Conservation (phyloP, 2,329 filamentous ascomycete genomes). For the Epicoccum nigrum region DNA sequence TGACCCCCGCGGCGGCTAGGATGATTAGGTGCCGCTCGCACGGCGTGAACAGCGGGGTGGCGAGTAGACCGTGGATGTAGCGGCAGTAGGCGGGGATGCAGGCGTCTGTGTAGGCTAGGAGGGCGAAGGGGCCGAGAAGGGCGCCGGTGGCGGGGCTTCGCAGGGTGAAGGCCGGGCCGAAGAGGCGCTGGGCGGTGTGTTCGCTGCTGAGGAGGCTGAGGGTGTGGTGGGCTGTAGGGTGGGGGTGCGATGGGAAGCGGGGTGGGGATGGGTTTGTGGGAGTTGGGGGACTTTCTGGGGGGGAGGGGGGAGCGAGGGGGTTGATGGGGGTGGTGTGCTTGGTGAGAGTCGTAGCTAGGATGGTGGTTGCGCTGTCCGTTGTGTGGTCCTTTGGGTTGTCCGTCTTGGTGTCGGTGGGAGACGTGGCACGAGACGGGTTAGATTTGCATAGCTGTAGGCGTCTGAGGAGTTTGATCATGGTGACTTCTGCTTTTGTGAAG, state of each 20-base stretch:
- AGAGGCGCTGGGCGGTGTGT: constrained; percentile 10
- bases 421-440: no score
- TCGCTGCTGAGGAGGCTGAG: constrained; percentile 4
- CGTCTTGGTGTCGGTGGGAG: no score
- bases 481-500: no score
- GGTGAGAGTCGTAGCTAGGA: background rate
- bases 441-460: no score
- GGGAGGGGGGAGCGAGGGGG: background rate
- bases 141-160: constrained; percentile 3
- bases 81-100: constrained; percentile 6
- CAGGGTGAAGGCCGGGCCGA: constrained; percentile 8
- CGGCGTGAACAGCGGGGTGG: background rate
- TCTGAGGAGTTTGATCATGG: no score
- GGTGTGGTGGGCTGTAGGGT: constrained; percentile 6
- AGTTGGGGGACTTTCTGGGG: constrained; percentile 1
- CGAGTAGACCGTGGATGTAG: constrained; percentile 4
- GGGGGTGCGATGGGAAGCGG: constrained; percentile 9
- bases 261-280: background rate
- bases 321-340: background rate
- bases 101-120: constrained; percentile 9
- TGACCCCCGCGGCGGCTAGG: background rate
- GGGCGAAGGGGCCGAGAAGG: constrained; percentile 7
- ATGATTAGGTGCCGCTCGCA: constrained; percentile 5
- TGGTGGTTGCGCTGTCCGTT: no score
- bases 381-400: no score